Evolutionary conservation across 2,329 filamentous ascomycete species (phyloP).

Genomic region (Pezicula radicicola): DNA sequence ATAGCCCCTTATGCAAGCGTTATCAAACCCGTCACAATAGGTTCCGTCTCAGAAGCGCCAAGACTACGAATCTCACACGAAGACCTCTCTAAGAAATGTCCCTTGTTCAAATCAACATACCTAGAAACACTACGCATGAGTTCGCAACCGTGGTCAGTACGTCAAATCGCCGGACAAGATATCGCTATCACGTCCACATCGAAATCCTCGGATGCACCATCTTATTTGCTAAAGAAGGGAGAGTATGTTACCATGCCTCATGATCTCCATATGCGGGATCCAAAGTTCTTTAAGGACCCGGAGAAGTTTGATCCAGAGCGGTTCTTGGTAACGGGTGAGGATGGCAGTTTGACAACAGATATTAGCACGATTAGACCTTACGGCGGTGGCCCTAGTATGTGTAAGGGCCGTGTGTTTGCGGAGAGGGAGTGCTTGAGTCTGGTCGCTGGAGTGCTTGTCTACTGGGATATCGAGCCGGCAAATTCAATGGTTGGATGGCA

Average conservation of each 20-base stretch:
- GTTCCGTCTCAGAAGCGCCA: conserved; percentile 26
- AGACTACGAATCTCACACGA: conserved; percentile 37
- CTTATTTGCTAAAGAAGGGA: conserved; percentile 37
- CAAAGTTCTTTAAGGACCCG: conserved; percentile 34
- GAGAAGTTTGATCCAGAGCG: conserved; percentile 39
- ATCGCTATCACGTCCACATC: no score
- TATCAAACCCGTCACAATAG: conserved; percentile 25
- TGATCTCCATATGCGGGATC: conserved; percentile 39
- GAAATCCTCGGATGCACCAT: conserved; percentile 23
- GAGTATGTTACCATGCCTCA: conserved; percentile 41
- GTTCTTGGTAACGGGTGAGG: conserved; percentile 39
- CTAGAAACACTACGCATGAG: conserved; percentile 43
- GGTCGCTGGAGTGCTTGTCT: conserved; percentile 46
- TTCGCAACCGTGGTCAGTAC: conserved; percentile 37
- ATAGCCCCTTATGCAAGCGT: conserved; percentile 38
- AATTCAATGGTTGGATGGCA: conserved; percentile 40
- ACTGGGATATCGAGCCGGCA: conserved; percentile 53
- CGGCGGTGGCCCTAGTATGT: conserved; percentile 45
- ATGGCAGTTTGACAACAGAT: conserved; percentile 30
- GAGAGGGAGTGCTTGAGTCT: conserved; percentile 47
- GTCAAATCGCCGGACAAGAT: conserved; percentile 24
- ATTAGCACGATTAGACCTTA: conserved; percentile 43
- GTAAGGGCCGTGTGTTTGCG: conserved; percentile 47
- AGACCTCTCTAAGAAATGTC: conserved; percentile 38
- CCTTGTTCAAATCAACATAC: conserved; percentile 41